A percentile compares a stretch with the other conserved stretches of the same genome.
phyloP scores from a whole-genome alignment of 176 grass and related monocot genomes.

The Tillandsia fasciculata region DNA sequence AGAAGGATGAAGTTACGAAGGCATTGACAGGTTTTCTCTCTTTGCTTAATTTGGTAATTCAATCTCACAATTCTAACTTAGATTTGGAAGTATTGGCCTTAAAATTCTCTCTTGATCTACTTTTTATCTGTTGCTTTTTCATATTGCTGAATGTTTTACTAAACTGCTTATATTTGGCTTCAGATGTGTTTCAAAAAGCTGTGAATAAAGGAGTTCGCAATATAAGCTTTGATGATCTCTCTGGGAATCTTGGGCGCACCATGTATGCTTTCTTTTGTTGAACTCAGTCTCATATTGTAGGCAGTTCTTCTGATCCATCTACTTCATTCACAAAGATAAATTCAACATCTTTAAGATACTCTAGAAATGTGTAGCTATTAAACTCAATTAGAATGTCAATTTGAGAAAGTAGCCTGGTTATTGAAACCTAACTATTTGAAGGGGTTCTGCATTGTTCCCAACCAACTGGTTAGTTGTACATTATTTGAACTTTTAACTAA shows the following conservation, averaged over 20 bases:
- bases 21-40: slow-evolving; percentile 75
- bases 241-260: slow-evolving; percentile 87
- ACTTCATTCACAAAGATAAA: not conserved
- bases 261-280: slow-evolving; percentile 50
- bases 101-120: not conserved
- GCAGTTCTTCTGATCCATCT: not conserved
- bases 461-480: not conserved
- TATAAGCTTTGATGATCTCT: slow-evolving; percentile 97
- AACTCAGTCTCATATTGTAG: slow-evolving; percentile 3
- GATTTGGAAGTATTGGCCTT: not conserved
- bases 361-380: not conserved
- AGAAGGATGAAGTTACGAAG: slow-evolving; percentile 91
- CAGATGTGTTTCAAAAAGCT: slow-evolving; percentile 97
- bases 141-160: not conserved
- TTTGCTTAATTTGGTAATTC: not conserved
- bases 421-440: not conserved
- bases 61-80: not conserved
- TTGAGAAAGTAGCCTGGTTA: too few relatives aligned
- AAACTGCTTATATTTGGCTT: slow-evolving; percentile 19
- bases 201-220: slow-evolving; percentile 85
- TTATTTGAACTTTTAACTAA: not conserved
- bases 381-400: not conserved
- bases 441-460: not conserved
- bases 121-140: not conserved
- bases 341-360: not conserved